Conservation (phyloP, 345 rosid genomes). For the Anacardium occidentale region DNA sequence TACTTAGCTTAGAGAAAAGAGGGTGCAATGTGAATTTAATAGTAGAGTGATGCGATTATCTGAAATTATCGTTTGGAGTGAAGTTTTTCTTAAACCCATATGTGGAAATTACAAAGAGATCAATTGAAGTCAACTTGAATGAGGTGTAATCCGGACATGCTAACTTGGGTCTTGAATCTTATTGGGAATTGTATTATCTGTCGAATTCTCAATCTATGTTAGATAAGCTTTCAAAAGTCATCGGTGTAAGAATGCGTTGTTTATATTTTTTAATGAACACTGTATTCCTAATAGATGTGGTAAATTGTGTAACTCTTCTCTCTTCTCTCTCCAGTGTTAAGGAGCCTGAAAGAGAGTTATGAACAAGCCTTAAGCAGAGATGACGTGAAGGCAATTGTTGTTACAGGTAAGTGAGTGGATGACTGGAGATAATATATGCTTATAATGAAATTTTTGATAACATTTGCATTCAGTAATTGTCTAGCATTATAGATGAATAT, state of each 20-base stretch:
- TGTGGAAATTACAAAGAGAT: background rate
- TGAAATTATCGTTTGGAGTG: background rate
- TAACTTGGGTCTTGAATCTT: background rate
- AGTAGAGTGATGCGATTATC: background rate
- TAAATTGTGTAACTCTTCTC: background rate
- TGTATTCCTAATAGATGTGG: background rate
- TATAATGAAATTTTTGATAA: background rate
- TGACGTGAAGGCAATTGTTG: slow-evolving; percentile 94
- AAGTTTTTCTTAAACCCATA: background rate
- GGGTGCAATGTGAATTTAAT: background rate
- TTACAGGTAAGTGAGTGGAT: slow-evolving; percentile 53
- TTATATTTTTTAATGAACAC: background rate
- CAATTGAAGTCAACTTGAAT: too few species aligned
- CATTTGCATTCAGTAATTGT: background rate
- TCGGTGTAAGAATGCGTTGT: background rate
- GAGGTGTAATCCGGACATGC: background rate
- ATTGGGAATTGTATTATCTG: background rate
- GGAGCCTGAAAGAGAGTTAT: slow-evolving; percentile 70
- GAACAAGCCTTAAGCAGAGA: slow-evolving; percentile 74
- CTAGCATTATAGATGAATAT: background rate
- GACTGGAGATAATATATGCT: background rate
- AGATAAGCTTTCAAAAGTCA: background rate
- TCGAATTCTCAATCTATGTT: background rate
- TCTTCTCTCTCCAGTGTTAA: slow-evolving; percentile 47
- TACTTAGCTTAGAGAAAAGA: background rate